Base-by-base conservation (phyloP, 1,139 yeast genomes). In the Fermentozyma sake region DNA sequence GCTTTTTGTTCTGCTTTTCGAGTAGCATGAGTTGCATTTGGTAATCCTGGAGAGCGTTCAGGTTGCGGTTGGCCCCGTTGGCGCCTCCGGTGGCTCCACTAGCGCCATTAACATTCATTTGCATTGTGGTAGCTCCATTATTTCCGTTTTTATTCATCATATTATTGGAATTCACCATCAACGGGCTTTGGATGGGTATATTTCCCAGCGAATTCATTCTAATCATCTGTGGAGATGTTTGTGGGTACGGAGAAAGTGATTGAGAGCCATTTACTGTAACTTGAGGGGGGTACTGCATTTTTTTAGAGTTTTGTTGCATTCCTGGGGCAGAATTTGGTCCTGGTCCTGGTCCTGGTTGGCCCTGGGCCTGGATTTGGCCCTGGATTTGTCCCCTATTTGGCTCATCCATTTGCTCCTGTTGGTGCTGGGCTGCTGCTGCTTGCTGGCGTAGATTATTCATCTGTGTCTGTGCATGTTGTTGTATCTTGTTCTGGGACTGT, bases 21-120 rank as follows among this genome's bases (percentile, higher is more conserved):
- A 82, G 56, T 23, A 79, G 52, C 76, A 81, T 72, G 39, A 82
- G 57, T 52, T 82, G 91, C 69, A 74, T 73, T 51, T 82, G 91
- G 50, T 82, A 82, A 48, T 81, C 89, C 38, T 78, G 82, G 26
- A 81, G 58, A 2, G 73, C 72, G 42, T 64, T 64, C 42, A 55
- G 51, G 40, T 62, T 65, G 28, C 60, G 48, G 27, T 38, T 44
- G 4, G 35, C 36, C 4, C 35, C 35, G 16, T 33, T 34, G 14
- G 14, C 16, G 7, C 20, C 23, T 8, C 30, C 24, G 12, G 27
- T 35, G 44, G 12, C 24, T 29, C 22, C 22, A 19, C n/a, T 7
- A 7, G 11, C n/a, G n/a, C n/a, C n/a, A n/a, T n/a, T n/a, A n/a
- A n/a, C 11, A 7, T 19, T 7, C 22, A 10, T 10, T 9, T 9